phyloP scores from a whole-genome alignment of 495 filamentous ascomycete genomes.

The Bacidia rubella region DNA sequence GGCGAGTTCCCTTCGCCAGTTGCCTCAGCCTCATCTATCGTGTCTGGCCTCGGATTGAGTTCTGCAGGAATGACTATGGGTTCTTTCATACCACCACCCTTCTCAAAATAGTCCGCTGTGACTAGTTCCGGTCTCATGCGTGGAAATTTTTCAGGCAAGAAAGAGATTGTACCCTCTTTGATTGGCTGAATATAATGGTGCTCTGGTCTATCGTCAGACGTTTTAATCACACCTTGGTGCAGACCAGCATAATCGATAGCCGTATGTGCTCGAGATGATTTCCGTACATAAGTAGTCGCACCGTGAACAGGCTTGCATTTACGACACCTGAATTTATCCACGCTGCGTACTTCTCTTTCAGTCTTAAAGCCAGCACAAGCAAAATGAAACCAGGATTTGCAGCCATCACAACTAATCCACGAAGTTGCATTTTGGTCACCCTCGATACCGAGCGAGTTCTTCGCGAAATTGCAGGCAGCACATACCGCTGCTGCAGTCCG shows the following conservation, averaged over 20 bases:
- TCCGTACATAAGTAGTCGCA: constrained; percentile 51
- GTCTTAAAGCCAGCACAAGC: constrained; percentile 60
- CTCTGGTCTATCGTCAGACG: constrained; percentile 52
- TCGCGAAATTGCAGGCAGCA: constrained; percentile 36
- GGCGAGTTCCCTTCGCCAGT: too few species aligned
- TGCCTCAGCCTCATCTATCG: too few species aligned
- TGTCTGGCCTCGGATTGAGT: constrained; percentile 42
- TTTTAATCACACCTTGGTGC: constrained; percentile 58
- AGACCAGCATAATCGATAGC: constrained; percentile 66
- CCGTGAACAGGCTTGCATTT: constrained; percentile 46
- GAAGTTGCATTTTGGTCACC: constrained; percentile 37
- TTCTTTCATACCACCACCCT: constrained; percentile 52
- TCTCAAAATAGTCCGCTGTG: constrained; percentile 54
- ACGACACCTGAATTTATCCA: constrained; percentile 60
- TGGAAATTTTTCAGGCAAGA: constrained; percentile 50
- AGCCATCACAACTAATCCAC: constrained; percentile 67
- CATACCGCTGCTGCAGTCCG: constrained; percentile 31
- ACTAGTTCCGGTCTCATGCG: constrained; percentile 56
- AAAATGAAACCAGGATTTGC: constrained; percentile 63
- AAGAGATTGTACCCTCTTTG: constrained; percentile 50
- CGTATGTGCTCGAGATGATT: constrained; percentile 50
- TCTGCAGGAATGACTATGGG: constrained; percentile 57
- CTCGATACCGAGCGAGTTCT: constrained; percentile 32
- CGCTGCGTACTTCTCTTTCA: constrained; percentile 51
- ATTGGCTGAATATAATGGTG: constrained; percentile 64